phyloP scores from a whole-genome alignment of 768 basidiomycete species.

The Pleurotus tuoliensis region DNA sequence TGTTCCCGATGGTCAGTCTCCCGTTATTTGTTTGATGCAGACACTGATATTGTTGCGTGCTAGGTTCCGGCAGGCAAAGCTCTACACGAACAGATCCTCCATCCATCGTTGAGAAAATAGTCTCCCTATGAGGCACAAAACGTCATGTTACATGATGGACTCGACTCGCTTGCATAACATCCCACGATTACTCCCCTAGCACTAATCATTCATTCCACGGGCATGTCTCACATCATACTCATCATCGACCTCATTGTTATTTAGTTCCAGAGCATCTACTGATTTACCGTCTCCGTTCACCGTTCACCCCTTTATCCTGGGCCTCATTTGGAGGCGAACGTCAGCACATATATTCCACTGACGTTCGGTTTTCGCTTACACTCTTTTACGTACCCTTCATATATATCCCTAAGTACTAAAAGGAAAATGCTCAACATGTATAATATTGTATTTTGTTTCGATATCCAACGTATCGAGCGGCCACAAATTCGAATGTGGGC shows the following conservation, averaged over 20 bases:
- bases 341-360: too few species aligned
- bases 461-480: too few species aligned
- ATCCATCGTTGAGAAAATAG: conserved; percentile 43
- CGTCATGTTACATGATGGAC: neutral
- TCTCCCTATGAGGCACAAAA: conserved; percentile 12
- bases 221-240: neutral
- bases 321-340: neutral
- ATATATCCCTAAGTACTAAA: too few species aligned
- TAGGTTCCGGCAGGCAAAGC: conserved; percentile 92
- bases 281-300: neutral
- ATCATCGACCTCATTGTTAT: neutral
- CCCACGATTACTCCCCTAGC: too few species aligned
- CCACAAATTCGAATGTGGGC: neutral
- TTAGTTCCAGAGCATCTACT: neutral
- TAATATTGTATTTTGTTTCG: too few species aligned
- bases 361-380: too few species aligned
- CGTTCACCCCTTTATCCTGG: neutral
- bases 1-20: conserved; percentile 79
- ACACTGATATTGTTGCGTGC: neutral
- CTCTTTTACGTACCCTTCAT: too few species aligned
- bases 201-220: too few species aligned
- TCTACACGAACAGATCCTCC: conserved; percentile 85
- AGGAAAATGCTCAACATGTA: too few species aligned
- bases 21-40: too few species aligned
- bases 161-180: too few species aligned